Percentiles rank a stretch among this genome's conserved stretches.
Conservation (phyloP, 345 rosid species). For the Lepidium sativum region DNA sequence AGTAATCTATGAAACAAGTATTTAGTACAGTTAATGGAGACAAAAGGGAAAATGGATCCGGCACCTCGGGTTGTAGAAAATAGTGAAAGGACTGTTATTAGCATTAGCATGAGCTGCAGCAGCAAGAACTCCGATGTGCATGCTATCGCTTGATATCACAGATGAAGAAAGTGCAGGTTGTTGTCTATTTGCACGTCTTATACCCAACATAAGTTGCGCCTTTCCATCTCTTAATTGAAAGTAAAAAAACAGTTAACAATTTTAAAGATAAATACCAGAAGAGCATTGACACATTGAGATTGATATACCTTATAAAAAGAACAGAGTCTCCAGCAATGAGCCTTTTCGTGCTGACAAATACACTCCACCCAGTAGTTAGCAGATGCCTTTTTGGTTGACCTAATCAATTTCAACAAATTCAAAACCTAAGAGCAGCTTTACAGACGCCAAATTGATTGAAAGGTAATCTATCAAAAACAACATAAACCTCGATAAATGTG, state of each 20-base stretch:
- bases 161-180: constrained; percentile 92
- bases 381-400: constrained; percentile 92
- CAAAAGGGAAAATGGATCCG: neutral
- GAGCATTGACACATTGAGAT: neutral
- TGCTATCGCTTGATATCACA: constrained; percentile 93
- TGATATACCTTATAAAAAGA: constrained; percentile 70
- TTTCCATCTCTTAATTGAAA: constrained; percentile 71
- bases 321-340: constrained; percentile 94
- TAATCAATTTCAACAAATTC: constrained; percentile 21
- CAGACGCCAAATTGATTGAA: neutral
- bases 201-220: constrained; percentile 79
- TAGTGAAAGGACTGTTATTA: constrained; percentile 80
- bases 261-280: constrained; percentile 3
- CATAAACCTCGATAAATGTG: constrained; percentile 85
- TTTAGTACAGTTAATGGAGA: neutral
- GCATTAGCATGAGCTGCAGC: constrained; percentile 99
- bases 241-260: neutral
- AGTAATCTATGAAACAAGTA: neutral
- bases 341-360: constrained; percentile 82
- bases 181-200: constrained; percentile 81
- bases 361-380: constrained; percentile 88
- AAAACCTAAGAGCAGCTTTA: constrained; percentile 1
- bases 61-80: constrained; percentile 95
- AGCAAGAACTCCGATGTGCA: constrained; percentile 98
- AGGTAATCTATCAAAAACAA: neutral